Conservation (phyloP, 345 rosid species). For the Eutrema heterophyllum region DNA sequence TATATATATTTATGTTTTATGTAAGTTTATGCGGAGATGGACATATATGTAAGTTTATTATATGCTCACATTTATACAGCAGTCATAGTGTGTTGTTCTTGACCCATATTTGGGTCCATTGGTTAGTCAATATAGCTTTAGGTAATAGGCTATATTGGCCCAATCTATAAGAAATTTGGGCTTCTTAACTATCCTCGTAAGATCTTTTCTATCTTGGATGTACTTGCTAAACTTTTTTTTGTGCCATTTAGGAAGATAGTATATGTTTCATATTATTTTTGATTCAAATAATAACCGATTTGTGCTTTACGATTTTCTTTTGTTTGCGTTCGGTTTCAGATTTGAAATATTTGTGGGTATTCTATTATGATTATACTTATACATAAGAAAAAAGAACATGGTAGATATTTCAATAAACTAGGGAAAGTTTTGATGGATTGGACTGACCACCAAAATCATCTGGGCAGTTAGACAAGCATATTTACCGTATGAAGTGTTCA, state of each 20-base stretch:
- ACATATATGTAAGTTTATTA: neutral
- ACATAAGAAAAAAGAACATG: too few relatives aligned
- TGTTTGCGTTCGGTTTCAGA: too few relatives aligned
- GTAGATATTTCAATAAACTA: too few relatives aligned
- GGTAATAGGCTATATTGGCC: neutral
- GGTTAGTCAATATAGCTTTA: neutral
- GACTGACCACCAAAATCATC: too few relatives aligned
- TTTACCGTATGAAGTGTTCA: too few relatives aligned
- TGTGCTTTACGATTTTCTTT: neutral
- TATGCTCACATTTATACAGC: neutral
- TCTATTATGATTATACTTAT: too few relatives aligned
- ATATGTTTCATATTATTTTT: neutral
- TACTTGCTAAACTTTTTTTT: neutral
- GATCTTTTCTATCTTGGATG: neutral
- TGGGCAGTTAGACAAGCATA: too few relatives aligned
- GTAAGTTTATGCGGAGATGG: too few relatives aligned
- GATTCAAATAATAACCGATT: neutral
- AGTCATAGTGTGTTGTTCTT: neutral
- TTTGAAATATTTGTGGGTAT: too few relatives aligned
- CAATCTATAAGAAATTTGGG: neutral
- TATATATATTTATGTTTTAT: too few relatives aligned
- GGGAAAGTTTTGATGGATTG: too few relatives aligned
- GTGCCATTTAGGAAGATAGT: neutral
- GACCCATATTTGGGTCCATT: neutral
- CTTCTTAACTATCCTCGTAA: too few relatives aligned